Evolutionary conservation across 23 red algal genomes (phyloP).

Genomic region (Gracilaria gracilis): DNA sequence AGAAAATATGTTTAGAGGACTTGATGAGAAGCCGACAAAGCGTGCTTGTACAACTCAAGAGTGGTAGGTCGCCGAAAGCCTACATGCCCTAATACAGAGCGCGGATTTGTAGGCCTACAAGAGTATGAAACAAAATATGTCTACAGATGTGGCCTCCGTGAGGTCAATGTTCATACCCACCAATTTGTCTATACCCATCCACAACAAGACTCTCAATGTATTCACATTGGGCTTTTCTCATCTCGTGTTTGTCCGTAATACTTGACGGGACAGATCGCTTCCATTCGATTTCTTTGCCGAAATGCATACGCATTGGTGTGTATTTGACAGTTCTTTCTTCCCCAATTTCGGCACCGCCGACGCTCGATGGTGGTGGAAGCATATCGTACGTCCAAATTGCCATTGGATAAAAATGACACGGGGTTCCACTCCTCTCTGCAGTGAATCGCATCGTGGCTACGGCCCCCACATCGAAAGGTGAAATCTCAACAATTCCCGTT

Average conservation of each 20-base stretch:
- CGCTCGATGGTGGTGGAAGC: conserved; percentile 90
- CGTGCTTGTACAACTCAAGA: neutral
- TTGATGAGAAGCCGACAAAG: neutral
- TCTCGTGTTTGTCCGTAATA: conserved; percentile 50
- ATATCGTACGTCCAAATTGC: conserved; percentile 91
- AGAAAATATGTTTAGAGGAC: conserved; percentile 5
- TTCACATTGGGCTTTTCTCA: conserved; percentile 40
- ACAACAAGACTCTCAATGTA: conserved; percentile 50
- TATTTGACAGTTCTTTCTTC: conserved; percentile 85
- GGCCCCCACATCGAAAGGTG: conserved; percentile 85
- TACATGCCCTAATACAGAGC: neutral
- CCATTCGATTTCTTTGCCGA: conserved; percentile 88
- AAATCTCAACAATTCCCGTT: conserved; percentile 74
- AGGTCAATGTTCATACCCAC: conserved; percentile 63
- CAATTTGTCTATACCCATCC: conserved; percentile 67
- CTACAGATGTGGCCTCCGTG: neutral
- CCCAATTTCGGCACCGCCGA: conserved; percentile 78
- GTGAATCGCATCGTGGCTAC: conserved; percentile 92
- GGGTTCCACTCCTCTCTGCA: conserved; percentile 68
- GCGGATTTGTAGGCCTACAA: conserved; percentile 8
- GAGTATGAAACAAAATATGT: conserved; percentile 35
- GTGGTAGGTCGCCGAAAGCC: conserved; percentile 7
- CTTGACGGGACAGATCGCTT: neutral
- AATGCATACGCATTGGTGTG: conserved; percentile 73
- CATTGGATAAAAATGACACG: conserved; percentile 97